Percentiles rank a stretch among this genome's conserved stretches.
phyloP scores from a whole-genome alignment of 2,329 filamentous ascomycete species.

The Fusarium austroafricanum region DNA sequence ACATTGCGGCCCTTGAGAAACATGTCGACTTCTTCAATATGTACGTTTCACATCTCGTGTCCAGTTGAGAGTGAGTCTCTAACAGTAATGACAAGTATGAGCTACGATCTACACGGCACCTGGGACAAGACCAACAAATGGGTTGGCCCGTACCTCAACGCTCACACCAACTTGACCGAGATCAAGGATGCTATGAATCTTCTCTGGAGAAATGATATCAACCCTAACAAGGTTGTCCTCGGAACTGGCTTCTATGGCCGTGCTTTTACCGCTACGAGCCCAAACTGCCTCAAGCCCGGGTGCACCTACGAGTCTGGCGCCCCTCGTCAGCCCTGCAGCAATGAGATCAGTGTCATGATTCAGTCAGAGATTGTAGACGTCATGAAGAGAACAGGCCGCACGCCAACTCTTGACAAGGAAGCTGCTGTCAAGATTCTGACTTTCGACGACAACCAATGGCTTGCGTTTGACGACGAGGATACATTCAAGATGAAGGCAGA shows the following conservation, averaged over 20 bases:
- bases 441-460: neutral
- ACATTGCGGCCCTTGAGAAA: neutral
- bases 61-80: too few relatives aligned
- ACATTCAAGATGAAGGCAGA: neutral
- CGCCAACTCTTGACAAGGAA: neutral
- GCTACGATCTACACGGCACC: conserved; percentile 33
- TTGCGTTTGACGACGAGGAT: neutral
- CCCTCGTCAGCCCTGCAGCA: neutral
- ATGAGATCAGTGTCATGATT: neutral
- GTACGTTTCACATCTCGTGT: too few relatives aligned
- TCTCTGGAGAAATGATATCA: conserved; percentile 58
- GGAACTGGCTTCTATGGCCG: conserved; percentile 59
- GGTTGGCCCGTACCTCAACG: conserved; percentile 49
- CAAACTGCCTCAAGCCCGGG: conserved; percentile 32
- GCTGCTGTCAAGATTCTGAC: neutral
- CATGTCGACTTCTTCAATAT: neutral
- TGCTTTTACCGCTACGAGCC: conserved; percentile 26
- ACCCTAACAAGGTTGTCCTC: conserved; percentile 55
- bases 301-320: neutral
- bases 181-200: conserved; percentile 57
- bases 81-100: neutral
- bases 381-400: neutral
- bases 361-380: neutral
- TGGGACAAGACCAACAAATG: conserved; percentile 52
- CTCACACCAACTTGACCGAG: conserved; percentile 62